These are phyloP conservation scores for Paecilomyces fulvus DNA, from an alignment of 2,329 filamentous ascomycete genomes.

Conservation along the genomic window DNA sequence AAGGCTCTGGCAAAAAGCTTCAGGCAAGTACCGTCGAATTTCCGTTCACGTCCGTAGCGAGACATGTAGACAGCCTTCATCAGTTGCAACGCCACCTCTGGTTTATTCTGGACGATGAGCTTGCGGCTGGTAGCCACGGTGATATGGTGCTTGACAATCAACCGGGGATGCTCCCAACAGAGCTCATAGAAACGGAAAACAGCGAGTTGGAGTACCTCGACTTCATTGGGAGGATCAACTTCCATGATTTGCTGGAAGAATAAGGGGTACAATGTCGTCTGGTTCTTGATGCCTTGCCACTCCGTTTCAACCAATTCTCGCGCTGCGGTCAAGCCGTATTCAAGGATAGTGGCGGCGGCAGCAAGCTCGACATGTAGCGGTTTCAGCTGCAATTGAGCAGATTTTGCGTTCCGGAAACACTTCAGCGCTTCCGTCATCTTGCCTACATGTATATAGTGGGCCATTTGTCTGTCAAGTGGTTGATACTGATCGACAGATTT, in stretches of 20 bases:
- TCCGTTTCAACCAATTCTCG: slow-evolving; percentile 24
- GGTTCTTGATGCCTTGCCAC: slow-evolving; percentile 16
- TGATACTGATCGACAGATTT: slow-evolving; percentile 24
- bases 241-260: slow-evolving; percentile 29
- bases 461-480: slow-evolving; percentile 28
- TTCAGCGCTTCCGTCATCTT: slow-evolving; percentile 23
- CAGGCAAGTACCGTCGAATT: slow-evolving; percentile 29
- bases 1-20: slow-evolving; percentile 31
- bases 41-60: slow-evolving; percentile 21
- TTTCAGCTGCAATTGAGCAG: slow-evolving; percentile 21
- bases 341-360: slow-evolving; percentile 26
- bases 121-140: slow-evolving; percentile 18
- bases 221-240: slow-evolving; percentile 12
- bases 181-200: slow-evolving; percentile 33
- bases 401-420: slow-evolving; percentile 20
- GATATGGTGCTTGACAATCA: slow-evolving; percentile 30
- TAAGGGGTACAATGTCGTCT: slow-evolving; percentile 18
- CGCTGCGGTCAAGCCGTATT: slow-evolving; percentile 20
- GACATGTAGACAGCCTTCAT: slow-evolving; percentile 29
- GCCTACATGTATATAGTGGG: slow-evolving; percentile 28
- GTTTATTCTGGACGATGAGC: slow-evolving; percentile 18
- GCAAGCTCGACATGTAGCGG: slow-evolving; percentile 29
- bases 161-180: slow-evolving; percentile 21
- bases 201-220: slow-evolving; percentile 24
- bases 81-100: slow-evolving; percentile 23